phyloP scores from a whole-genome alignment of 345 rosid genomes.

The Rhodamnia rubescens region DNA sequence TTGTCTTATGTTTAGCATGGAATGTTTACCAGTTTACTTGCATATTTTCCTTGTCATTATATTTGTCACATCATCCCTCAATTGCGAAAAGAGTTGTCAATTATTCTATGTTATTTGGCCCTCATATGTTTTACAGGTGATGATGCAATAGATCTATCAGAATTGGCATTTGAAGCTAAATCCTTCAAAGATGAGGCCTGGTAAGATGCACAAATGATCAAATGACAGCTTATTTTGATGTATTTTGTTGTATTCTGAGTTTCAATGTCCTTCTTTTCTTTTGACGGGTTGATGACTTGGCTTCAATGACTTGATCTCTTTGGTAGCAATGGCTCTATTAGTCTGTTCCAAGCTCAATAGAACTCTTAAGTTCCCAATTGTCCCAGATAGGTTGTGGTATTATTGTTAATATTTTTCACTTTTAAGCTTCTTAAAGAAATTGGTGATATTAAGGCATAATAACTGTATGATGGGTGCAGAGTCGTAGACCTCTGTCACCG shows the following conservation, averaged over 20 bases:
- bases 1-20: neutral
- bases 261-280: neutral
- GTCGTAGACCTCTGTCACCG: neutral
- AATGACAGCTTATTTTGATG: neutral
- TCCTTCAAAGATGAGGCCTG: constrained; percentile 68
- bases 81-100: neutral
- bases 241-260: neutral
- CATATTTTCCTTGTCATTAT: neutral
- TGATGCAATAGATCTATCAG: constrained; percentile 11
- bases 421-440: neutral
- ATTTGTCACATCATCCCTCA: neutral
- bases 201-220: constrained; percentile 18
- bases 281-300: neutral
- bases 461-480: neutral
- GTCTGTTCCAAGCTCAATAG: neutral
- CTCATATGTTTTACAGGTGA: neutral
- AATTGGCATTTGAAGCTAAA: constrained; percentile 65
- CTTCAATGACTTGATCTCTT: neutral
- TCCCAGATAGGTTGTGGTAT: neutral
- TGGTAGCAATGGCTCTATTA: neutral
- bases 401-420: neutral
- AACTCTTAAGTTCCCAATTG: neutral
- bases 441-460: neutral
- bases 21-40: neutral
- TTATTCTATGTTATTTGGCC: neutral